Evolutionary conservation across 2,329 filamentous ascomycete species (phyloP).

Genomic region (Pestalotiopsis sp.): DNA sequence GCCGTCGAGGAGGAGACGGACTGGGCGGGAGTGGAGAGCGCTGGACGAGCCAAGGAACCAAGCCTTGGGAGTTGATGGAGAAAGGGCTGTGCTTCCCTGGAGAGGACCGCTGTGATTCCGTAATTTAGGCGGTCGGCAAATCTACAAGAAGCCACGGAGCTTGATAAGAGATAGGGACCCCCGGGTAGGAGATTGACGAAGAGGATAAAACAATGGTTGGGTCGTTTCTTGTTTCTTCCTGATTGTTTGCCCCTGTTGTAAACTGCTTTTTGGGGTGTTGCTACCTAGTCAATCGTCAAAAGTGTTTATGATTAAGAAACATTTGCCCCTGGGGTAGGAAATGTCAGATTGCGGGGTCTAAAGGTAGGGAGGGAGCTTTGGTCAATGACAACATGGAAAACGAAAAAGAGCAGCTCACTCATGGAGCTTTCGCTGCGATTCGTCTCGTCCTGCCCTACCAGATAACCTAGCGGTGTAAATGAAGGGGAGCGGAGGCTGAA

Average conservation of each 20-base stretch:
- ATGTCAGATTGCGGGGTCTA: not conserved
- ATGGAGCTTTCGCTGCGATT: not conserved
- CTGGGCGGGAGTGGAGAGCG: not conserved
- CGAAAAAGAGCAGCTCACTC: not conserved
- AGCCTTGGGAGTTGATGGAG: not conserved
- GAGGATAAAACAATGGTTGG: too few species aligned
- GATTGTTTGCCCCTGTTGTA: not conserved
- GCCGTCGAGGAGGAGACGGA: not conserved
- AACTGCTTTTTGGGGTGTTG: not conserved
- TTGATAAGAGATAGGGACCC: too few species aligned
- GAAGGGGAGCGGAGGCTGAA: not conserved
- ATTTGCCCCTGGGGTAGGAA: not conserved
- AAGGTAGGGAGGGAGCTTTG: not conserved
- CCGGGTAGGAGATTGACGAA: too few species aligned
- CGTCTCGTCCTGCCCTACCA: not conserved
- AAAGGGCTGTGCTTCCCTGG: not conserved
- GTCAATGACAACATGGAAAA: not conserved
- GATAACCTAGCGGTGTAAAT: not conserved
- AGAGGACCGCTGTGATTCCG: not conserved
- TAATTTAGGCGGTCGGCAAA: not conserved
- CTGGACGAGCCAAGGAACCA: not conserved
- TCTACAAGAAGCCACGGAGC: not conserved
- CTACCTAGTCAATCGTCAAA: not conserved
- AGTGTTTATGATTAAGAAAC: not conserved
- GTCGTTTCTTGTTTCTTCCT: not conserved